Percentiles rank a stretch among this genome's conserved stretches.
phyloP scores from a whole-genome alignment of 148 eudicot species.

The Vaccinium macrocarpon region DNA sequence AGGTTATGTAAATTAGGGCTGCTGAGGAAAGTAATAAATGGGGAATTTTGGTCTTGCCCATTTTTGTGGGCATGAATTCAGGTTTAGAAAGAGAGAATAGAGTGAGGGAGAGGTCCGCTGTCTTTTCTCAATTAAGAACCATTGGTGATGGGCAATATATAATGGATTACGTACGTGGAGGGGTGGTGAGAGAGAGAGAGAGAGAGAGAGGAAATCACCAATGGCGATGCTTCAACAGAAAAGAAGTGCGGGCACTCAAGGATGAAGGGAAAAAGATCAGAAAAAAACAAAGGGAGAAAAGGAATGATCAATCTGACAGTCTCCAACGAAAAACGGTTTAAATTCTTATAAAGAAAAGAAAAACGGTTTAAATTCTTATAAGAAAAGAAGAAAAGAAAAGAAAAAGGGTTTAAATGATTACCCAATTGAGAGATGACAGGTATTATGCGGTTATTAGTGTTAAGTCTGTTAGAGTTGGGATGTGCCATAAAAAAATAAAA shows the following conservation, averaged over 20 bases:
- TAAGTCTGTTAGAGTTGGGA: background rate
- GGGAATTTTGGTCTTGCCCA: background rate
- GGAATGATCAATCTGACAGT: background rate
- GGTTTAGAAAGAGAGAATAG: background rate
- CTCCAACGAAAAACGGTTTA: background rate
- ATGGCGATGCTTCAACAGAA: background rate
- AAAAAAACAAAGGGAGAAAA: background rate
- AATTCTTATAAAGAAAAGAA: background rate
- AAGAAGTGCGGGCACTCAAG: background rate
- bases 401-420: background rate
- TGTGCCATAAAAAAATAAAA: background rate
- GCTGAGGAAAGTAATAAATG: background rate
- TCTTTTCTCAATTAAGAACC: background rate
- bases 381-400: background rate
- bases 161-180: background rate
- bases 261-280: background rate
- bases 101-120: constrained; percentile 17
- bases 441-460: background rate
- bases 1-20: background rate
- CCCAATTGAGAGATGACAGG: background rate
- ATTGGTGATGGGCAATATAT: background rate
- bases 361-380: background rate
- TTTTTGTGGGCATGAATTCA: background rate
- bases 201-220: background rate
- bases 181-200: background rate